These are phyloP conservation scores for Talaromyces sp. DNA, from an alignment of 2,329 filamentous ascomycete species.

Conservation along the genomic window DNA sequence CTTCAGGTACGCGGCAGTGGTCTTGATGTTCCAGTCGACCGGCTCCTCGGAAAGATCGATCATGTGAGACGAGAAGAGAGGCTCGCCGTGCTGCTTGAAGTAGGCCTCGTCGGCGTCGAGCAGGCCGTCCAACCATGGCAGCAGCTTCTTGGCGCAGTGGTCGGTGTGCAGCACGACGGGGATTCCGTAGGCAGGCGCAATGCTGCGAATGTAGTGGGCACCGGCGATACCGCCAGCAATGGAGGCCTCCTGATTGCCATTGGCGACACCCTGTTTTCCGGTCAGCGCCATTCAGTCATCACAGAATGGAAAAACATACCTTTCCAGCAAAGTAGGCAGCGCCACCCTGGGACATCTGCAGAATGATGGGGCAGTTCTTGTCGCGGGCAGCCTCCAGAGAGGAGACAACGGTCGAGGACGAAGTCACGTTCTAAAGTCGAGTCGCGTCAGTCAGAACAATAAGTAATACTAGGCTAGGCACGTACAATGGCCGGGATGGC, in stretches of 20 bases:
- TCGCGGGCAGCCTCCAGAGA: slow-evolving; percentile 93
- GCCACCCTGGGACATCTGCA: slow-evolving; percentile 91
- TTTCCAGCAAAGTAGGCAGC: slow-evolving; percentile 90
- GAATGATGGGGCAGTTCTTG: slow-evolving; percentile 82
- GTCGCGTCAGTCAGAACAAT: background rate
- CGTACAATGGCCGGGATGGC: slow-evolving; percentile 76
- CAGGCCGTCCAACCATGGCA: slow-evolving; percentile 96
- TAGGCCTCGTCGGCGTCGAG: slow-evolving; percentile 88
- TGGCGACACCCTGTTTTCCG: slow-evolving; percentile 61
- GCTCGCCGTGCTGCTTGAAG: slow-evolving; percentile 89
- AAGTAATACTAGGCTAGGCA: slow-evolving; percentile 10
- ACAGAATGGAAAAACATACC: slow-evolving; percentile 37
- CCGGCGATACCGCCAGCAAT: slow-evolving; percentile 82
- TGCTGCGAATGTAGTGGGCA: slow-evolving; percentile 86
- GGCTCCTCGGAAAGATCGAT: slow-evolving; percentile 93
- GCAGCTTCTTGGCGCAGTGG: slow-evolving; percentile 98
- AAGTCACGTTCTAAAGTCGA: slow-evolving; percentile 70
- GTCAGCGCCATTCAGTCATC: background rate
- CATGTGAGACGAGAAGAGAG: slow-evolving; percentile 97
- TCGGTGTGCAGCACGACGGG: slow-evolving; percentile 95
- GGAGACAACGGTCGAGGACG: slow-evolving; percentile 79
- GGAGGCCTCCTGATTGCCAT: slow-evolving; percentile 78
- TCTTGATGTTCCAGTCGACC: slow-evolving; percentile 85
- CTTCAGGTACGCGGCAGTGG: slow-evolving; percentile 89
- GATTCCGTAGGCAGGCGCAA: slow-evolving; percentile 82